Base-by-base conservation (phyloP, 1,139 yeast genomes). In the Candida sp. region DNA sequence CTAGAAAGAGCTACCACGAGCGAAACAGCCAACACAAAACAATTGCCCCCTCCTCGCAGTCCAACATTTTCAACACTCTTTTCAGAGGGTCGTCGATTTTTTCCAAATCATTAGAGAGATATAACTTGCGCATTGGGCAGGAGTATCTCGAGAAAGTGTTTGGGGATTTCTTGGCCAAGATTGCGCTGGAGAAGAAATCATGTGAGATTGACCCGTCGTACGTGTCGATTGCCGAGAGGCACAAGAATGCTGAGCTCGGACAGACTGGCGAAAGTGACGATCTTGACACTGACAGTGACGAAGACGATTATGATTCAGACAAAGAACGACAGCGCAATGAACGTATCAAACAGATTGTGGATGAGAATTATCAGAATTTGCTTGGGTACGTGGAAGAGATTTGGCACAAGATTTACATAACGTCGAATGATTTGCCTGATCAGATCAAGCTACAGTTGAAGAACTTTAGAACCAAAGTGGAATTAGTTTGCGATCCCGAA, bases 71-170 rank as follows among this genome's bases (percentile, higher is more conserved):
- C 65, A 89, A 89, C 59, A 85, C 96, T 0, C 67, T 94, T 23
- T 93, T 94, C 63, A 76, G 98, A 58, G 97, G 98, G 0, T 88
- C 90, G 50, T 86, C 96, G 1, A 77, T 92, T 7, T 77, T 93
- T 55, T 86, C 97, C 0, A 90, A 90, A 63, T 81, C 96, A 0
- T 67, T 93, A 48, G 98, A 94, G 60, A 78, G 83, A 55, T 91
- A 86, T 64, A 88, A 89, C 65, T 77, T 87, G 44, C 73, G 96
- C 59, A 77, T 88, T 30, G 98, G 98, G 0, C 87, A 82, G 54
- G 92, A 87, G 55, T 91, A 90, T 62, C 69, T 94, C 44, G 89
- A 87, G 55, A 81, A 81, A 57, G 84, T 90, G 2, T 79, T 93
- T 54, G 93, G 96, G 0, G 80, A 78, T 26, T 85, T 90, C 56